These are phyloP conservation scores for Cryptosporidium muris DNA, from an alignment of 169 alveolate genomes.

Conservation along the genomic window DNA sequence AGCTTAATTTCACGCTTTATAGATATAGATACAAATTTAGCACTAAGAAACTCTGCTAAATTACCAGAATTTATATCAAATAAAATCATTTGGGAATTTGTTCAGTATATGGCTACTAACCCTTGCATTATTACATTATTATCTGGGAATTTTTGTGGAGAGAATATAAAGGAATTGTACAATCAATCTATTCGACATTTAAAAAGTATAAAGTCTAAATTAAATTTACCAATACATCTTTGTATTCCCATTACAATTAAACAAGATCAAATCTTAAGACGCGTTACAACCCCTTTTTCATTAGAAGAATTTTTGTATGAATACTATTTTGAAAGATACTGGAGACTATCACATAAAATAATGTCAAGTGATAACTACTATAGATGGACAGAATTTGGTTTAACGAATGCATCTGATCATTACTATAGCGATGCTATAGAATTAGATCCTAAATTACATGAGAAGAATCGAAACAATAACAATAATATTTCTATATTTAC, in stretches of 20 bases:
- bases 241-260: not conserved
- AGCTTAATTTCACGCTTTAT: slow-evolving; percentile 49
- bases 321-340: slow-evolving; percentile 61
- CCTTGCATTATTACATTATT: slow-evolving; percentile 11
- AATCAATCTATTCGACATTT: slow-evolving; percentile 21
- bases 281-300: not conserved
- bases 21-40: slow-evolving; percentile 6
- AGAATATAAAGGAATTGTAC: slow-evolving; percentile 1
- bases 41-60: slow-evolving; percentile 16
- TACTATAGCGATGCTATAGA: not conserved
- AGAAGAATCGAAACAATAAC: slow-evolving; percentile 29
- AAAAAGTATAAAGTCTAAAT: not conserved
- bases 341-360: slow-evolving; percentile 37
- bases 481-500: not conserved
- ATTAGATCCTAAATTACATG: slow-evolving; percentile 5
- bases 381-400: slow-evolving; percentile 29
- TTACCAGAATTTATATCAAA: slow-evolving; percentile 36
- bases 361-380: slow-evolving; percentile 46
- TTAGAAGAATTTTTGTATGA: slow-evolving; percentile 45
- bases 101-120: slow-evolving; percentile 16
- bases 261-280: not conserved
- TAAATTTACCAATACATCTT: slow-evolving; percentile 37
- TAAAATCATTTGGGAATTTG: slow-evolving; percentile 17
- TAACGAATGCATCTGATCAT: slow-evolving; percentile 7
- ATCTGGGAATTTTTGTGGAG: not conserved